A percentile compares a stretch with the other conserved stretches of the same genome.
These are phyloP conservation scores for Tolypocladium guangdongense DNA, from an alignment of 2,329 filamentous ascomycete species.

Conservation along the genomic window DNA sequence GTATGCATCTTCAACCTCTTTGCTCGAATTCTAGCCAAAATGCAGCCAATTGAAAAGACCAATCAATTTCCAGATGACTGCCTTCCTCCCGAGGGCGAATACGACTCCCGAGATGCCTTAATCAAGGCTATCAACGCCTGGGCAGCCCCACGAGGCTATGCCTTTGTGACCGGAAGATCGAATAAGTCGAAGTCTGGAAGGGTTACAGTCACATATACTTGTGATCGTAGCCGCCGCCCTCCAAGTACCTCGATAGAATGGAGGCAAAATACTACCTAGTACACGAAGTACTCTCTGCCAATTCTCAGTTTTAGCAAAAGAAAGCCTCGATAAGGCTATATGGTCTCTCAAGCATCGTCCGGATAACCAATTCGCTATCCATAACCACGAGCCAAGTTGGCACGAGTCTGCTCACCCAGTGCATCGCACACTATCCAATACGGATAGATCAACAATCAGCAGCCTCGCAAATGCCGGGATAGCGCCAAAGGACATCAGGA, in stretches of 20 bases:
- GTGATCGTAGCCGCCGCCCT: not conserved
- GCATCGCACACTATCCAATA: conserved; percentile 1
- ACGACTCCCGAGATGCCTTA: not conserved
- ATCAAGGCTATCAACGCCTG: not conserved
- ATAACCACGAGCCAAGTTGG: conserved; percentile 2
- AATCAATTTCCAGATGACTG: not conserved
- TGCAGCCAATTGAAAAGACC: not conserved
- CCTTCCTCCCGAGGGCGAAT: not conserved
- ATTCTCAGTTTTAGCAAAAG: not conserved
- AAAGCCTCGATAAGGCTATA: not conserved
- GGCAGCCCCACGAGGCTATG: not conserved
- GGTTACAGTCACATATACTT: not conserved
- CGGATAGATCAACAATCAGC: not conserved
- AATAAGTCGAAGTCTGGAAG: not conserved
- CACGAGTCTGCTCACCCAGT: not conserved
- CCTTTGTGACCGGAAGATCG: not conserved
- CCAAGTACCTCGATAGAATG: not conserved
- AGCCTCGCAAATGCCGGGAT: not conserved
- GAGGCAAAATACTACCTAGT: not conserved
- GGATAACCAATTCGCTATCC: conserved; percentile 1
- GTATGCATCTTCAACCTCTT: no score
- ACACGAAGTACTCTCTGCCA: not conserved
- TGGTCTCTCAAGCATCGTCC: conserved; percentile 2
- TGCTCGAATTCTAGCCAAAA: not conserved
- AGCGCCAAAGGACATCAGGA: conserved; percentile 7